Evolutionary conservation across 1,284 basidiomycete species (phyloP).

Genomic region (Rhodotorula sp.): DNA sequence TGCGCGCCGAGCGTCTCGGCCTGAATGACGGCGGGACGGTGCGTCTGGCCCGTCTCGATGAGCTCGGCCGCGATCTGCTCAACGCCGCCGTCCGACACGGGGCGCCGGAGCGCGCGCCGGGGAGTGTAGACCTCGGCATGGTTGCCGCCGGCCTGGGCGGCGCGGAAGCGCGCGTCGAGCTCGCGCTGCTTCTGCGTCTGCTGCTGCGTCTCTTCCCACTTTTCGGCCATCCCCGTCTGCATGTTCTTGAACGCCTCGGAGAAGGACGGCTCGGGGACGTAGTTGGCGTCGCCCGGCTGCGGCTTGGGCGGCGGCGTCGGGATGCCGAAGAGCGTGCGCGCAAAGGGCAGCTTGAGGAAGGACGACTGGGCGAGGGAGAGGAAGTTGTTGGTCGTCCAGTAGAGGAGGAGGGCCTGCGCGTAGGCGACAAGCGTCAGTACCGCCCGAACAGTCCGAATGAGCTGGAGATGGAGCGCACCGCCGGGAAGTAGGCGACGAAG

Average conservation of each 20-base stretch:
- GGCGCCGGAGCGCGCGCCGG: slow-evolving; percentile 1
- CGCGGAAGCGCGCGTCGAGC: background rate
- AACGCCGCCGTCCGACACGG: background rate
- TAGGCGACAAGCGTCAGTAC: no score
- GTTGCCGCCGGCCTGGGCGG: background rate
- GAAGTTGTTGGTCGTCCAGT: slow-evolving; percentile 59
- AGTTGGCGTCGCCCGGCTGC: slow-evolving; percentile 35
- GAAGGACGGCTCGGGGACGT: slow-evolving; percentile 39
- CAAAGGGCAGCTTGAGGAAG: slow-evolving; percentile 56
- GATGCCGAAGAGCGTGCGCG: slow-evolving; percentile 59
- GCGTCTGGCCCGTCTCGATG: background rate
- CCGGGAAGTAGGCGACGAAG: slow-evolving; percentile 58
- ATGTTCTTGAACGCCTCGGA: slow-evolving; percentile 42
- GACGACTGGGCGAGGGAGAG: slow-evolving; percentile 59
- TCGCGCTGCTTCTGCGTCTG: slow-evolving; percentile 6
- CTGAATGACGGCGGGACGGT: slow-evolving; percentile 5
- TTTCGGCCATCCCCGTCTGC: slow-evolving; percentile 27
- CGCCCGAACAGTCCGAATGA: background rate
- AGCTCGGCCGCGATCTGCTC: background rate
- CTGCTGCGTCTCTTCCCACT: slow-evolving; percentile 31
- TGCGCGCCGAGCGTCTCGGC: slow-evolving; percentile 4
- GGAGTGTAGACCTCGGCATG: slow-evolving; percentile 16
- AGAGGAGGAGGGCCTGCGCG: slow-evolving; percentile 63
- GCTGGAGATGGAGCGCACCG: slow-evolving; percentile 22
- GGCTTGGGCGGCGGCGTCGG: slow-evolving; percentile 53